A percentile compares a stretch with the other conserved stretches of the same genome.
phyloP scores from a whole-genome alignment of 208 protist genomes.

The Trypanosoma brucei region DNA sequence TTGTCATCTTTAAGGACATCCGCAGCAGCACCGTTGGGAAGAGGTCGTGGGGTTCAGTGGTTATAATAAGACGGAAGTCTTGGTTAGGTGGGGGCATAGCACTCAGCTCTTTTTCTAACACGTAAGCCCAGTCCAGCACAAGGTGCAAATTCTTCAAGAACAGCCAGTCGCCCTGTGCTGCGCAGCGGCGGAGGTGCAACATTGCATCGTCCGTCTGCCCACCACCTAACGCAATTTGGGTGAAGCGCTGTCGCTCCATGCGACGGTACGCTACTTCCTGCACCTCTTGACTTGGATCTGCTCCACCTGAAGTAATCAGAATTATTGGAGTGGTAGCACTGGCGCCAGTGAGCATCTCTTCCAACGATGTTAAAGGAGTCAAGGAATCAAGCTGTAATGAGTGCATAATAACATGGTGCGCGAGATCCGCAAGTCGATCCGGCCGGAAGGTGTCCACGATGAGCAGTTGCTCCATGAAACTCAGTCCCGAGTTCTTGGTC shows the following conservation, averaged over 20 bases:
- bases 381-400: slow-evolving; percentile 67
- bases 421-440: slow-evolving; percentile 91
- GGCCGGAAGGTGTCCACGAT: slow-evolving; percentile 94
- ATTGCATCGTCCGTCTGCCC: slow-evolving; percentile 90
- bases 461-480: slow-evolving; percentile 91
- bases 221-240: slow-evolving; percentile 93
- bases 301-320: slow-evolving; percentile 91
- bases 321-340: slow-evolving; percentile 77
- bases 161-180: slow-evolving; percentile 88
- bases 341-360: slow-evolving; percentile 51
- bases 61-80: slow-evolving; percentile 95
- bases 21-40: slow-evolving; percentile 94
- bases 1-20: slow-evolving; percentile 91
- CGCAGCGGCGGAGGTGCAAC: slow-evolving; percentile 77
- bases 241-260: slow-evolving; percentile 77
- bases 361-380: slow-evolving; percentile 61
- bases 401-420: slow-evolving; percentile 55
- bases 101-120: slow-evolving; percentile 91
- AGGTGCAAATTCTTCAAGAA: slow-evolving; percentile 97
- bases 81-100: slow-evolving; percentile 73
- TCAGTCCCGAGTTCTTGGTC: slow-evolving; percentile 29
- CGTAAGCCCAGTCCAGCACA: slow-evolving; percentile 90
- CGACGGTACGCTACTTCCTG: slow-evolving; percentile 79
- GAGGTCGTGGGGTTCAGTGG: slow-evolving; percentile 89
- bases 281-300: slow-evolving; percentile 93